Conservation (phyloP, 768 basidiomycete species). For the Lactarius tabidus region DNA sequence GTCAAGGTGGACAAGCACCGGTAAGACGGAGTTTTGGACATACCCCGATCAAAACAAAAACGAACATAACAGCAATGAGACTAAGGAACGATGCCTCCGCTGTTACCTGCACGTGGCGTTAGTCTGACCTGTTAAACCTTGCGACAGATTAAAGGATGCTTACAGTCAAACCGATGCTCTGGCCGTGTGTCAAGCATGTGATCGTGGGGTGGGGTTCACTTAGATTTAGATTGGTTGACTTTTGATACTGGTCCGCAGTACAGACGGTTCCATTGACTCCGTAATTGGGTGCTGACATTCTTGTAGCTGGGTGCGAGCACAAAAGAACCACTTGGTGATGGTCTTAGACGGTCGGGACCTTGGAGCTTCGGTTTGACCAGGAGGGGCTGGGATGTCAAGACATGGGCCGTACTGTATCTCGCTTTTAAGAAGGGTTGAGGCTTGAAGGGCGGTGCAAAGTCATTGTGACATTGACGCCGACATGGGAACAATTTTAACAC, state of each 20-base stretch:
- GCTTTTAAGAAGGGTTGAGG: too few species aligned
- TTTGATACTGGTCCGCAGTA: slow-evolving; percentile 7
- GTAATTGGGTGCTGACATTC: background rate
- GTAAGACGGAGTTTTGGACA: background rate
- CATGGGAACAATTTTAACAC: too few species aligned
- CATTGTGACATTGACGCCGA: too few species aligned
- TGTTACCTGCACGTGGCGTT: slow-evolving; percentile 31
- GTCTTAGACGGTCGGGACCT: background rate
- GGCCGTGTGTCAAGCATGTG: slow-evolving; percentile 33
- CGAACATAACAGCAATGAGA: background rate
- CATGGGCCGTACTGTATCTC: too few species aligned
- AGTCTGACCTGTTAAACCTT: background rate
- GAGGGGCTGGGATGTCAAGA: background rate
- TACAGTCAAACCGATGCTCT: slow-evolving; percentile 23
- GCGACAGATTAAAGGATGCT: background rate
- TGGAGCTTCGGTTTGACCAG: background rate
- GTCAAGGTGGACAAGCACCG: background rate
- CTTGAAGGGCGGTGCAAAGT: too few species aligned
- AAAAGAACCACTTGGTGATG: background rate
- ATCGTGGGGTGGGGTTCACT: slow-evolving; percentile 7
- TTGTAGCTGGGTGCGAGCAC: background rate
- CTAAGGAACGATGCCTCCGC: slow-evolving; percentile 32
- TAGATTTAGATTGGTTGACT: background rate
- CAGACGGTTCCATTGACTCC: slow-evolving; percentile 18
- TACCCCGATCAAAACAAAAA: slow-evolving; percentile 15